Base-by-base conservation (phyloP, 2,329 filamentous ascomycete genomes). In the Thielaviopsis punctulata region DNA sequence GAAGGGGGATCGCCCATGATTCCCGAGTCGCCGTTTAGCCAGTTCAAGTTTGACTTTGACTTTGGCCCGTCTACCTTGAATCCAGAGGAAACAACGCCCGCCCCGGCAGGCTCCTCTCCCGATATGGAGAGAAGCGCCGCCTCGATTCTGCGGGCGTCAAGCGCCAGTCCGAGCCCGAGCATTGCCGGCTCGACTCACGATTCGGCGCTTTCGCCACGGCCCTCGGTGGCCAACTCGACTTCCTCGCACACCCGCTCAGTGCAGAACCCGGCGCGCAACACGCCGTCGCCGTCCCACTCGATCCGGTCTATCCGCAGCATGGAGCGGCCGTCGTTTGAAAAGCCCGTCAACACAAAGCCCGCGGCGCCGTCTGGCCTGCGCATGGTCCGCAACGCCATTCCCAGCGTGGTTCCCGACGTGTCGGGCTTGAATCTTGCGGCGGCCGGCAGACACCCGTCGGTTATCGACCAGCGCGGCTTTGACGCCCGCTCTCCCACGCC, bases 31-130 rank as follows among this genome's bases (percentile, higher is more conserved):
- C 49, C 53, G 7, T 55, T 55, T 19, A 55, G 53, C 27, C 53
- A 55, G 27, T 55, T 55, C 33, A 55, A 55, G 6, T 55, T 55
- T 24, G 53, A 55, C 24, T 55, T 55, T 45, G 49, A 55, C 27
- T 33, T 55, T 44, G 49, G 49, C 2, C 13, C 48, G 13, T 49
- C 48, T 3, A 49, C 30, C 22, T 49, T 12, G 30, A 19, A 19
- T 43, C 33, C 2, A 27, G 15, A 10, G 39, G 45, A 7, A 33
- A 39, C 7, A 41, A 46, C 21, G 46, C 36, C 13, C n/a, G 19
- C 43, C 13, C 18, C 33, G 12, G 49, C 53, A 10, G 27, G 6
- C 18, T 22, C 24, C 21, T 52, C 45, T 30, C 45, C 51, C 7
- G 30, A 22, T 15, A 24, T 52, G n/a, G 51, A 52, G 21, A 21